Conservation (phyloP, 768 basidiomycete species). For the Rhizopogon roseolus region DNA sequence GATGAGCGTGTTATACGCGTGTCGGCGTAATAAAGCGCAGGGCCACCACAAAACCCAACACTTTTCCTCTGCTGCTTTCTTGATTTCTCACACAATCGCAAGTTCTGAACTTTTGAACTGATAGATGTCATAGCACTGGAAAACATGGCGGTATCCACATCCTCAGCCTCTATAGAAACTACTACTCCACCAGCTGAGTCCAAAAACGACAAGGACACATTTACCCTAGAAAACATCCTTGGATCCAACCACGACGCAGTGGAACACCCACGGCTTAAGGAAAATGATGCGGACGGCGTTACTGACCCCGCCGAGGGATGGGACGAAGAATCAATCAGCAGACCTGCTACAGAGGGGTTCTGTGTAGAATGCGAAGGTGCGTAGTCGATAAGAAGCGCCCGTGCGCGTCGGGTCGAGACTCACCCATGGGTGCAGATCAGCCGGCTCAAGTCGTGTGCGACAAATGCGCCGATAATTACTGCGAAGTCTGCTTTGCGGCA, state of each 20-base stretch:
- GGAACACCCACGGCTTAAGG: constrained; percentile 43
- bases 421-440: constrained; percentile 50
- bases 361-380: constrained; percentile 87
- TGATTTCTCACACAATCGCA: background rate
- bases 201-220: constrained; percentile 14
- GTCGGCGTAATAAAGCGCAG: background rate
- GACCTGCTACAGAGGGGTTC: constrained; percentile 52
- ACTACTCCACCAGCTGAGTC: constrained; percentile 3
- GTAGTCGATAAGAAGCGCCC: constrained; percentile 9
- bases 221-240: constrained; percentile 71
- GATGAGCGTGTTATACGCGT: constrained; percentile 15
- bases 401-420: background rate
- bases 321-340: constrained; percentile 57
- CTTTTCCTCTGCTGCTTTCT: constrained; percentile 8
- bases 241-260: constrained; percentile 56
- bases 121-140: constrained; percentile 7
- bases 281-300: constrained; percentile 26
- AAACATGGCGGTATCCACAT: constrained; percentile 17
- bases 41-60: background rate
- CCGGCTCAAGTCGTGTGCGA: constrained; percentile 74
- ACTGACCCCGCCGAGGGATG: constrained; percentile 46
- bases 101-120: background rate
- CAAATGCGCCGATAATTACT: constrained; percentile 67
- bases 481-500: constrained; percentile 82
- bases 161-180: constrained; percentile 10